Base-by-base conservation (phyloP, 2,329 filamentous ascomycete genomes). In the Acephala macrosclerotiorum region DNA sequence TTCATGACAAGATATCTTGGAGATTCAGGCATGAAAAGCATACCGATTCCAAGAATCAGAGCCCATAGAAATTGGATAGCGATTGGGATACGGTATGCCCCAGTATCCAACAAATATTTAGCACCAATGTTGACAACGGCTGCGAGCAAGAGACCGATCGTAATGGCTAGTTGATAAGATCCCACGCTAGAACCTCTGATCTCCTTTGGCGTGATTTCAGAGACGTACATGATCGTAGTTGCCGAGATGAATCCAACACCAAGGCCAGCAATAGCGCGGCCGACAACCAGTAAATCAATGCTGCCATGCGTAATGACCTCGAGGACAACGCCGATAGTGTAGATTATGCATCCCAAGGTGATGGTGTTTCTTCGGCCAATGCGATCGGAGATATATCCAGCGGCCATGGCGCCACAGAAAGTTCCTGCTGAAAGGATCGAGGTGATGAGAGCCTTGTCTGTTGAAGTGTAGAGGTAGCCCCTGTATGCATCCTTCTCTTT, bases 141-240 rank as follows among this genome's bases (percentile, higher is more conserved):
- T 20, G 91, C 91, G 66, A 95, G 79, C 77, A 95, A 82, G 68
- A 96, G 81, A 79, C 92, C 92, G 69, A 94, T 85, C 65, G 91
- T 94, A 77, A 94, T 89, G 78, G 88, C 92, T 9, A 57, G n/a
- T 38, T 70, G 64, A 49, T 68, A 68, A 2, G 89, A 89, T 1
- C 90, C 87, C 16, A 94, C 91, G 58, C 94, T 85, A 59, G 90
- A 88, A 75, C 91, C 91, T 75, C 92, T 87, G 70, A 95, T 89
- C 77, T 90, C 91, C 78, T 85, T 86, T 60, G 91, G 89, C 66
- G 80, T 79, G 51, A 72, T 73, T 73, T 82, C 65, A 70, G 70
- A 92, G 91, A 95, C 94, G 85, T 95, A 94, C 66, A 93, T 83
- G 76, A 94, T 91, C 78, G 94, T 88, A 74, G 93, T 87, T 74